Evolutionary conservation across 2,329 filamentous ascomycete species (phyloP).

Genomic region (Fusarium papillatum): DNA sequence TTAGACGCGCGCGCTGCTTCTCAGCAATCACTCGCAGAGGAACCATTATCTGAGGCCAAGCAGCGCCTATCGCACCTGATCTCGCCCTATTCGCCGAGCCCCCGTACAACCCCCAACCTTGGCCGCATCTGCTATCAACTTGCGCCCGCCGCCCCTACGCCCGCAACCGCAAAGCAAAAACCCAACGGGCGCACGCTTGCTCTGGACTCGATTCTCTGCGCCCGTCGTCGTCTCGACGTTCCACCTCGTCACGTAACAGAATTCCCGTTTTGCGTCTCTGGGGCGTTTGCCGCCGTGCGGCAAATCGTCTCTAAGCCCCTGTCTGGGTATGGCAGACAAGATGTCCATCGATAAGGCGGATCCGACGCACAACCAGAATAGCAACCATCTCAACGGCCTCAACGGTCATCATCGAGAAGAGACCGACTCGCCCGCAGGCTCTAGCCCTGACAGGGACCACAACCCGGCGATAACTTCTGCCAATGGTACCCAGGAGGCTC

Average conservation of each 20-base stretch:
- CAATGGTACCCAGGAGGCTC: constrained; percentile 62
- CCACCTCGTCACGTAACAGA: constrained; percentile 51
- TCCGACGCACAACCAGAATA: constrained; percentile 44
- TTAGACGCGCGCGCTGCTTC: constrained; percentile 43
- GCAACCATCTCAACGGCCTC: constrained; percentile 49
- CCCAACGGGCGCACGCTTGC: constrained; percentile 51
- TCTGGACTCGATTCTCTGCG: constrained; percentile 44
- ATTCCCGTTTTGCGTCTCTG: constrained; percentile 51
- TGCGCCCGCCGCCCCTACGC: constrained; percentile 53
- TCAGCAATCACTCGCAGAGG: constrained; percentile 26
- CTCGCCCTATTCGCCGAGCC: constrained; percentile 26
- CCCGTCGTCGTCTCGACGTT: constrained; percentile 46
- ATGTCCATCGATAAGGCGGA: constrained; percentile 75
- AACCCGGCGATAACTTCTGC: constrained; percentile 48
- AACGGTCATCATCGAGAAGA: constrained; percentile 64
- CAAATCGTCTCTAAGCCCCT: constrained; percentile 49
- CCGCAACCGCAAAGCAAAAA: constrained; percentile 54
- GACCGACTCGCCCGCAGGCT: constrained; percentile 72
- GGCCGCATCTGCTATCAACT: constrained; percentile 43
- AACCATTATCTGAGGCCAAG: constrained; percentile 25
- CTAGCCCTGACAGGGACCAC: constrained; percentile 70
- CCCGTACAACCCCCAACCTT: constrained; percentile 48
- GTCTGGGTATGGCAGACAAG: constrained; percentile 70
- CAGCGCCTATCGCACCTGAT: constrained; percentile 33
- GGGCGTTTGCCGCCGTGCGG: constrained; percentile 54